Conservation (phyloP, 2,329 filamentous ascomycete species). For the Tympanopsis confertula region DNA sequence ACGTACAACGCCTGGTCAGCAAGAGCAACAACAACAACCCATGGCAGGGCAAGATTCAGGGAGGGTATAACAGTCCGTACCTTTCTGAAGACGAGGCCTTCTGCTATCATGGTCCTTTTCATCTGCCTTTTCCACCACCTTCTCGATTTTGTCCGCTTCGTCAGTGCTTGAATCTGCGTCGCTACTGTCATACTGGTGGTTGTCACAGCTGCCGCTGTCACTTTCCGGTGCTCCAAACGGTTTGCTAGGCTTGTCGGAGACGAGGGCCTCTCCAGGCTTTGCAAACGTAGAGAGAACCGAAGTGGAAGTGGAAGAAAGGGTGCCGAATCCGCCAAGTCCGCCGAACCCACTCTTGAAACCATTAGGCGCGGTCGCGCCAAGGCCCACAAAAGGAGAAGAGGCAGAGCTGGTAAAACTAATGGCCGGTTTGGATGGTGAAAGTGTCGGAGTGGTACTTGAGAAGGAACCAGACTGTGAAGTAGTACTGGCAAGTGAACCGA, state of each 20-base stretch:
- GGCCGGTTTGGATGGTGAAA: no score
- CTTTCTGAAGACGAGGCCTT: constrained; percentile 55
- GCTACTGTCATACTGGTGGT: constrained; percentile 22
- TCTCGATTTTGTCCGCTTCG: constrained; percentile 35
- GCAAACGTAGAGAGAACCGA: constrained; percentile 58
- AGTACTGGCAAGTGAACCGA: no score
- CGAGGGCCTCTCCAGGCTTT: constrained; percentile 40
- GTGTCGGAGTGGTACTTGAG: no score
- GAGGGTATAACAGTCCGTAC: constrained; percentile 37
- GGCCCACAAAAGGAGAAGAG: constrained; percentile 17
- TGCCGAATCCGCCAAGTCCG: constrained; percentile 24
- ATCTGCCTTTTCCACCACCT: constrained; percentile 26
- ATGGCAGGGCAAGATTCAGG: not conserved
- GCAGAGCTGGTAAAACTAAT: no score
- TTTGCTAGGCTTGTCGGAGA: constrained; percentile 50
- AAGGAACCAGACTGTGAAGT: no score
- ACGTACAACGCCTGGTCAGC: constrained; percentile 12
- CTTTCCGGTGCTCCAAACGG: constrained; percentile 69
- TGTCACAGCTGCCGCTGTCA: constrained; percentile 41
- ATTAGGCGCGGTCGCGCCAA: constrained; percentile 28
- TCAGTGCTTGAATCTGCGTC: constrained; percentile 28
- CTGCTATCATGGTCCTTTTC: constrained; percentile 54
- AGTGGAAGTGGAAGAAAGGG: constrained; percentile 26
- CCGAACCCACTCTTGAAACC: constrained; percentile 37
- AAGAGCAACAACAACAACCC: not conserved